Evolutionary conservation across 2,329 filamentous ascomycete genomes (phyloP).

Genomic region (Paraphaeosphaeria minitans): DNA sequence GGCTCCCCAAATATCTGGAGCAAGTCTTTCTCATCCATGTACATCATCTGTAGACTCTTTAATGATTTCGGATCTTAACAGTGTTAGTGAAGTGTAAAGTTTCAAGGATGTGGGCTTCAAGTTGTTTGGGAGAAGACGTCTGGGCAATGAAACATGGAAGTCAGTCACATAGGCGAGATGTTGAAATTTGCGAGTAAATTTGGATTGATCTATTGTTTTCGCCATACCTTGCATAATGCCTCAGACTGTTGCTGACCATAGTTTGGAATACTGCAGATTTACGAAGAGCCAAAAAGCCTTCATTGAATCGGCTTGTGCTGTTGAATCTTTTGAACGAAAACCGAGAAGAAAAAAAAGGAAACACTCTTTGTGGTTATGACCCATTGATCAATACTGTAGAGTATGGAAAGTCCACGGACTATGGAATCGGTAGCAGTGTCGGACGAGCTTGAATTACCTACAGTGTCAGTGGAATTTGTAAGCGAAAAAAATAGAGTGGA

Average conservation of each 20-base stretch:
- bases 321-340: not conserved
- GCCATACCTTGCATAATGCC: too few species aligned
- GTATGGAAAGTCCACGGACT: not conserved
- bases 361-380: not conserved
- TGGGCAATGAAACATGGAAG: not conserved
- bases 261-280: too few species aligned
- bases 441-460: not conserved
- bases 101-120: not conserved
- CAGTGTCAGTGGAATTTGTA: not conserved
- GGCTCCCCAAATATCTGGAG: not conserved
- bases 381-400: not conserved
- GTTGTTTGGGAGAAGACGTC: not conserved
- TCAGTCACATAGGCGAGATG: not conserved
- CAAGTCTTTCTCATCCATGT: not conserved
- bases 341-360: not conserved
- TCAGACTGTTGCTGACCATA: too few species aligned
- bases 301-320: too few species aligned
- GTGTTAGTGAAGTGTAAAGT: not conserved
- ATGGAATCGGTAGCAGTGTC: not conserved
- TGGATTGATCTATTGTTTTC: not conserved
- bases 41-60: not conserved
- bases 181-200: not conserved
- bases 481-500: not conserved
- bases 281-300: too few species aligned
- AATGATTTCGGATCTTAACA: not conserved